These are phyloP conservation scores for Xylariaceae sp. DNA, from an alignment of 2,329 filamentous ascomycete species.

Conservation along the genomic window DNA sequence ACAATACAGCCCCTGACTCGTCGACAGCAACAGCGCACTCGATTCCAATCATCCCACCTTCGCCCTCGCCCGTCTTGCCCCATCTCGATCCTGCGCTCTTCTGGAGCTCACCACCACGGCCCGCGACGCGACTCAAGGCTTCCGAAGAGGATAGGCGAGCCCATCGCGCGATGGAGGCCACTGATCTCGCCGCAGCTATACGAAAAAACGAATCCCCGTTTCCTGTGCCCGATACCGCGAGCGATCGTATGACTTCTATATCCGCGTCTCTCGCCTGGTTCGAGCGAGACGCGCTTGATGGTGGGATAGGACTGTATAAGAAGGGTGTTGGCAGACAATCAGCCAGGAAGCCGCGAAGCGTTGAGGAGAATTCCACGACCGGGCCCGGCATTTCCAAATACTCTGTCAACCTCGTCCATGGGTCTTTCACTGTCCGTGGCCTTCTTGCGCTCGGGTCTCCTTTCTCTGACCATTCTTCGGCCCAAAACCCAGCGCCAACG, in stretches of 20 bases:
- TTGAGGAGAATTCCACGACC: constrained; percentile 37
- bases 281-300: neutral
- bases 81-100: constrained; percentile 69
- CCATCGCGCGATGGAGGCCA: constrained; percentile 68
- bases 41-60: constrained; percentile 82
- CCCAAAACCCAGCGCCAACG: constrained; percentile 82
- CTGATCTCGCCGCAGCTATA: constrained; percentile 63
- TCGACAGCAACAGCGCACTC: constrained; percentile 51
- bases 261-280: constrained; percentile 5
- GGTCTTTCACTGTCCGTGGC: neutral
- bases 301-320: constrained; percentile 34
- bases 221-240: constrained; percentile 71
- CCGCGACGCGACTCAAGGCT: constrained; percentile 62
- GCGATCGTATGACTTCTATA: constrained; percentile 37
- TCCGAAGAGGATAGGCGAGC: constrained; percentile 44
- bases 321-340: constrained; percentile 55
- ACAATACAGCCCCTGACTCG: constrained; percentile 37
- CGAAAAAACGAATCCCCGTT: constrained; percentile 87
- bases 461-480: constrained; percentile 68
- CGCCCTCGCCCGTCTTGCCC: constrained; percentile 69
- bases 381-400: constrained; percentile 27
- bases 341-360: constrained; percentile 46
- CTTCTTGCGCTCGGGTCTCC: constrained; percentile 31
- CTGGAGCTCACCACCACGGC: constrained; percentile 67
- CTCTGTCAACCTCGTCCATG: constrained; percentile 21